These are phyloP conservation scores for Roridomyces roridus DNA, from an alignment of 768 basidiomycete genomes.

Conservation along the genomic window DNA sequence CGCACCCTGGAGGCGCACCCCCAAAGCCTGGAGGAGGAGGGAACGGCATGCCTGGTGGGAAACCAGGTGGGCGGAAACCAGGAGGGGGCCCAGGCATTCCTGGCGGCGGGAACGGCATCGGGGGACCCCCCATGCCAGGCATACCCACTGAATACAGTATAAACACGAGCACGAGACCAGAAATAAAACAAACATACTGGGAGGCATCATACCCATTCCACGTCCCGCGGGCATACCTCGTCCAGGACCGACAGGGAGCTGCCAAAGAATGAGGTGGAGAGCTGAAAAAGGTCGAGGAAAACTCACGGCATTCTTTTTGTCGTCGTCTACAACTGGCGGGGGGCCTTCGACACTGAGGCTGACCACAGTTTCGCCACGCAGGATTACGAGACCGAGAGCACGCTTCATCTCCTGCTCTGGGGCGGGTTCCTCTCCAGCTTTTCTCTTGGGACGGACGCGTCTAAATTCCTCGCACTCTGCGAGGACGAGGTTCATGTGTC, in stretches of 20 bases:
- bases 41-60: slow-evolving; percentile 83
- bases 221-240: slow-evolving; percentile 96
- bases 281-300: slow-evolving; percentile 6
- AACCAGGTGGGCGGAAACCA: slow-evolving; percentile 84
- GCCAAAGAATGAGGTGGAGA: slow-evolving; percentile 14
- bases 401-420: slow-evolving; percentile 95
- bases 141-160: slow-evolving; percentile 54
- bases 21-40: slow-evolving; percentile 82
- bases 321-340: slow-evolving; percentile 89
- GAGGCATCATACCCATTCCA: slow-evolving; percentile 95
- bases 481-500: slow-evolving; percentile 98
- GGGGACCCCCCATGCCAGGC: slow-evolving; percentile 69
- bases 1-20: slow-evolving; percentile 86
- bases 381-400: slow-evolving; percentile 93
- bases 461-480: slow-evolving; percentile 99
- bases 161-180: slow-evolving; percentile 12
- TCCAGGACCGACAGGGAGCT: slow-evolving; percentile 91
- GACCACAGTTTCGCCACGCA: slow-evolving; percentile 96
- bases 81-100: slow-evolving; percentile 90
- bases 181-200: slow-evolving; percentile 58
- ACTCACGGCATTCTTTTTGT: slow-evolving; percentile 82
- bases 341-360: slow-evolving; percentile 95
- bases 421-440: slow-evolving; percentile 78
- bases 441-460: slow-evolving; percentile 90
- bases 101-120: slow-evolving; percentile 70